phyloP scores from a whole-genome alignment of 306 rosid species.

The Lathyrus tuberosus region DNA sequence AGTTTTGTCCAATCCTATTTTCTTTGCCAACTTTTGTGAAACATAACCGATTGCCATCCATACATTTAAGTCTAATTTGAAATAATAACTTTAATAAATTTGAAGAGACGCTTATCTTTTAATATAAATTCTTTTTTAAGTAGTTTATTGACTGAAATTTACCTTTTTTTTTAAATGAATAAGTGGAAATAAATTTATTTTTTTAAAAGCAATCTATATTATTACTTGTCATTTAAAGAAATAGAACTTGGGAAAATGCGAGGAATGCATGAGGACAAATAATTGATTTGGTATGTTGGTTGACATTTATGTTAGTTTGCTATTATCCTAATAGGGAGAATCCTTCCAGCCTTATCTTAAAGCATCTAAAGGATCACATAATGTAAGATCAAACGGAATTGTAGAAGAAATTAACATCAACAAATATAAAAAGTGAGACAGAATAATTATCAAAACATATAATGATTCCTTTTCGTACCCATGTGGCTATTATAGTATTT shows the following conservation, averaged over 20 bases:
- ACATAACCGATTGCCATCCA: no score
- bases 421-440: neutral
- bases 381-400: constrained; percentile 34
- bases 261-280: neutral
- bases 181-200: no score
- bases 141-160: no score
- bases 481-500: constrained; percentile 14
- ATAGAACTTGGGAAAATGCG: neutral
- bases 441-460: constrained; percentile 30
- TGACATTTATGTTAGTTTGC: constrained; percentile 22
- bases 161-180: no score
- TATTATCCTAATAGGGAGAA: constrained; percentile 25
- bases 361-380: constrained; percentile 28
- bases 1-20: no score
- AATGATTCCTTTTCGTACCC: constrained; percentile 34
- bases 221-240: neutral
- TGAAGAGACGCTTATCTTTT: no score
- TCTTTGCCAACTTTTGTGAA: no score
- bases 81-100: no score
- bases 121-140: no score
- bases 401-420: neutral
- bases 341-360: constrained; percentile 35
- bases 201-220: no score
- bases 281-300: constrained; percentile 6
- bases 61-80: no score